Evolutionary conservation across 257 asterid species (phyloP), one percentile per base, ranked within the genome.

Genomic region (Galeopsis tetrahit): DNA sequence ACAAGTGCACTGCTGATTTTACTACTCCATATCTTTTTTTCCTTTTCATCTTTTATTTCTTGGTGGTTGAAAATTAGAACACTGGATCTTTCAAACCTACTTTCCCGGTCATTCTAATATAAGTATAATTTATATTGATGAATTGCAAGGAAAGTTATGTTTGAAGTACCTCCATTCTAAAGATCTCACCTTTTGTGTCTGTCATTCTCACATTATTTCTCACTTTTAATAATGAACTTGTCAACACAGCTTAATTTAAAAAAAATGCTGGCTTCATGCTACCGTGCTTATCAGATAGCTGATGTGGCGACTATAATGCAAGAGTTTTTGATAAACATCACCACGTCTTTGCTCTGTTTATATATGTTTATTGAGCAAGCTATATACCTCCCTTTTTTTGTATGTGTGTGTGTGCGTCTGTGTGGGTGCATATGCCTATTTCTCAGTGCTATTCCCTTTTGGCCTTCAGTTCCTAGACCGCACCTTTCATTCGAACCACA

Each of bases 401-500:
- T 55, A 4, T 55, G 49, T 39, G 21, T 21, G 21, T 6, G 14
- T 57, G 70, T 51, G 7, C 42, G 68, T 7, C 5, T 43, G 35
- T 51, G 7, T 57, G 28, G 28, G 60, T 13, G 5, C 63, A 15
- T 42, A 31, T 62, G 34, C 14, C 11, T 10, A 66, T 7, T 48
- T 75, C 68, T 71, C 72, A 67, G 56, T 66, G 63, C 55, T 40
- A 53, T 72, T 79, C 66, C 64, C 48, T 74, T 74, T 73, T 49
- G 56, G 56, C 5, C 17, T n/a, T 75, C 84, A 95, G 99, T 95
- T 82, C 98, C 97, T 64, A 92, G 97, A 69, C 96, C 97, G 10
- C 99, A 95, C 79, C 97, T 89, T 36, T 76, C 94, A 40, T 95
- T 95, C 81, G 99, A 95, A 84, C 90, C 98, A 7, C 98, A 92